Conservation (phyloP, 176 grass and related monocot genomes). For the Tillandsia leiboldiana region DNA sequence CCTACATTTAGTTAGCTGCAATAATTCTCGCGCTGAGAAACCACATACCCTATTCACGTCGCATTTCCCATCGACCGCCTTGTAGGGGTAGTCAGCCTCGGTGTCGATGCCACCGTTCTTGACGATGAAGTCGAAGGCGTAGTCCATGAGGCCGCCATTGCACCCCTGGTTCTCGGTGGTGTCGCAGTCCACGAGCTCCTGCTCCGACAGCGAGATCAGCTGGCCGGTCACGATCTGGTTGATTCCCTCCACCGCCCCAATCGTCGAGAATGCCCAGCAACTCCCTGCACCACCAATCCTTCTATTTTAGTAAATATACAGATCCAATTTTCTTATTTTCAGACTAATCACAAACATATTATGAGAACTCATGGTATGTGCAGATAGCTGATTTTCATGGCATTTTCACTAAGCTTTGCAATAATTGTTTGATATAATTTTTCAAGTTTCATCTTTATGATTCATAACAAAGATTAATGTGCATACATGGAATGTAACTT, state of each 20-base stretch:
- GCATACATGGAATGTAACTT: too few species aligned
- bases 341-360: too few species aligned
- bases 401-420: too few species aligned
- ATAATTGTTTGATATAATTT: too few species aligned
- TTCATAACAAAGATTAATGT: too few species aligned
- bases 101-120: constrained; percentile 82
- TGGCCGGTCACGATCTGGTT: constrained; percentile 87
- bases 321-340: too few species aligned
- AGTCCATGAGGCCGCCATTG: constrained; percentile 80
- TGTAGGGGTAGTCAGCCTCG: constrained; percentile 85
- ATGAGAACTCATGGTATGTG: too few species aligned
- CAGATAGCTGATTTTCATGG: too few species aligned
- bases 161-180: constrained; percentile 54
- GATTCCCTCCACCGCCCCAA: constrained; percentile 66
- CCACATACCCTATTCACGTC: constrained; percentile 49
- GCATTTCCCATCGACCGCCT: constrained; percentile 44
- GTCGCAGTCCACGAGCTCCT: constrained; percentile 79
- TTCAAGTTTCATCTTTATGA: too few species aligned
- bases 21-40: neutral
- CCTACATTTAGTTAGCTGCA: too few species aligned
- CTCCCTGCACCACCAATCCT: constrained; percentile 49
- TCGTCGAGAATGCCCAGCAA: constrained; percentile 94
- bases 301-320: neutral
- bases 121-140: constrained; percentile 69
- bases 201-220: constrained; percentile 60